Percentiles rank a stretch among this genome's conserved stretches.
Evolutionary conservation across 2,329 filamentous ascomycete genomes (phyloP).

Genomic region (Xylaria hypoxylon): DNA sequence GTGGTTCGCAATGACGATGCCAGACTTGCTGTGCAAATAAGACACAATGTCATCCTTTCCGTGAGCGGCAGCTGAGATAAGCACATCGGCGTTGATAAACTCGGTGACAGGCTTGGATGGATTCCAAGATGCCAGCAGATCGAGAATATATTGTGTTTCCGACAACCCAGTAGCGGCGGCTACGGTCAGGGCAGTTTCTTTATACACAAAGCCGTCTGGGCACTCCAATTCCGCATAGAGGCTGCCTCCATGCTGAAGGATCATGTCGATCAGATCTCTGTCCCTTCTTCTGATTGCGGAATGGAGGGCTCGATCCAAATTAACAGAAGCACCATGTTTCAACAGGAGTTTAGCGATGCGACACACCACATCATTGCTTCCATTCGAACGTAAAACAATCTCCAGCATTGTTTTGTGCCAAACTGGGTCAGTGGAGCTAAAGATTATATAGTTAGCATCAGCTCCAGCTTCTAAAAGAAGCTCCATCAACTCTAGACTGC

Average conservation of each 20-base stretch:
- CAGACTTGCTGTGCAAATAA: not conserved
- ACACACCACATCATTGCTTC: not conserved
- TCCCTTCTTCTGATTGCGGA: not conserved
- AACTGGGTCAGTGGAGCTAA: not conserved
- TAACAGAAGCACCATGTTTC: not conserved
- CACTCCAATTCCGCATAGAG: not conserved
- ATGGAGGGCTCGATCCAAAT: conserved; percentile 3
- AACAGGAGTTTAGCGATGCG: conserved; percentile 1
- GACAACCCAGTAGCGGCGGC: conserved; percentile 6
- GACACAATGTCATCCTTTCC: not conserved
- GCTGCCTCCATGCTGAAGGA: not conserved
- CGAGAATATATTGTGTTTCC: conserved; percentile 5
- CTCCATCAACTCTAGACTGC: not conserved
- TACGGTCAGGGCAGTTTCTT: conserved; percentile 4
- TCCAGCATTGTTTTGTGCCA: not conserved
- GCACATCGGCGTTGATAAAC: conserved; percentile 14
- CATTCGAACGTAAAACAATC: not conserved
- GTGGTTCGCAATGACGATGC: not conserved
- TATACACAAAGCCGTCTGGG: not conserved
- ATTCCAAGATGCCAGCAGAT: not conserved
- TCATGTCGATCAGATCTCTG: not conserved
- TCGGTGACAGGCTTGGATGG: not conserved
- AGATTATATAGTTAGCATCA: not conserved
- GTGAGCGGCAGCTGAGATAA: conserved; percentile 8
- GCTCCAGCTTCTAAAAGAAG: not conserved